Evolutionary conservation across 768 basidiomycete species (phyloP), one percentile per base, ranked within the genome.

Genomic region (Amanita muscaria): DNA sequence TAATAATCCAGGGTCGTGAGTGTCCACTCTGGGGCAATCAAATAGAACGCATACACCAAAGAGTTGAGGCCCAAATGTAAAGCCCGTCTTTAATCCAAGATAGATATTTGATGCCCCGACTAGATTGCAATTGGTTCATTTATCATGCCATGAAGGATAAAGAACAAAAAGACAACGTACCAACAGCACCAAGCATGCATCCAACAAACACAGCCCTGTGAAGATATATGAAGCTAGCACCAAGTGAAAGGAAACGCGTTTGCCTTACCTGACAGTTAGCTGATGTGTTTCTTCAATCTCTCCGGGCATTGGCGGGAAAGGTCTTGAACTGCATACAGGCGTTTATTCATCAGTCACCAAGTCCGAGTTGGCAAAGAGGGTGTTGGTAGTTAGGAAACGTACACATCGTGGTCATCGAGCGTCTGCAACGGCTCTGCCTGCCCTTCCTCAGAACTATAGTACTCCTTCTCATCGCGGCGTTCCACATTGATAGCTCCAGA

Each of bases 31-130:
- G n/a, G n/a, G 35, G 18, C 15, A n/a, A 14, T n/a, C 49, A 39
- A 51, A 49, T 49, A 42, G 21, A 1, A 4, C 3, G 58, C 64
- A 39, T 58, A 72, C 73, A 48, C 77, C 79, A 49, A 81, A 81
- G 6, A 79, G 61, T 45, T 76, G 74, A 23, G 77, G 72, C 23
- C 78, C 79, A 56, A 81, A 80, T 2, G 76, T 79, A 56, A 78
- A 79, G 18, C 79, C 80, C 1, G 80, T 80, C 63, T 83, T 81
- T 47, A 82, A 59, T 30, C 81, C 77, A 16, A 81, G 73, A 57
- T 83, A 81, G 48, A 83, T 74, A 57, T 79, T 79, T 38, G 75
- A 76, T 10, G 79, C 75, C 37, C 74, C 71, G 21, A 80, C 73
- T 56, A 30, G 9, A 11, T 35, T 12, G 19, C 12, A 10, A 19